Conservation (phyloP, 1,284 basidiomycete genomes). For the Phellinidium pouzarii region DNA sequence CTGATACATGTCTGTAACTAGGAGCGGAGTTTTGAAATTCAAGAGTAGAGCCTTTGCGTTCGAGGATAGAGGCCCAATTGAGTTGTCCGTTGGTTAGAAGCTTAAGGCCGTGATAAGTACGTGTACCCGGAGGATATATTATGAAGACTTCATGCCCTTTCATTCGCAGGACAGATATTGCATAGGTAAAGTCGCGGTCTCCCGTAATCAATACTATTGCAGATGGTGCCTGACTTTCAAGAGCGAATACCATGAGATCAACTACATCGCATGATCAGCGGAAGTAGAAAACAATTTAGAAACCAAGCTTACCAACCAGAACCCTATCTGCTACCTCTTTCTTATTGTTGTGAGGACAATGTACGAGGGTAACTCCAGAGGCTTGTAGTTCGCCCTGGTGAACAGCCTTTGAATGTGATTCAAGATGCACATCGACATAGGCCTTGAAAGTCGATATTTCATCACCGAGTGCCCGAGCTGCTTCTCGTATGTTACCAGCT, state of each 20-base stretch:
- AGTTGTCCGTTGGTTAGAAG: neutral
- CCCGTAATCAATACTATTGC: constrained; percentile 51
- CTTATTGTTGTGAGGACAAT: constrained; percentile 1
- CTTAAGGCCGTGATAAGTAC: neutral
- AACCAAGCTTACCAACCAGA: neutral
- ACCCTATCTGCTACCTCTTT: constrained; percentile 11
- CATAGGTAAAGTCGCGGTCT: constrained; percentile 54
- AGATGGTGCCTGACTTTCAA: constrained; percentile 45
- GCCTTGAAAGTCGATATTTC: constrained; percentile 7
- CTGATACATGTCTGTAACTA: no score
- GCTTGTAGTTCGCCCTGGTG: constrained; percentile 4
- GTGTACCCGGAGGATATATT: constrained; percentile 34
- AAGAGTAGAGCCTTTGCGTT: no score
- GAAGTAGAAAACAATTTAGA: neutral
- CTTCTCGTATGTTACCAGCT: neutral
- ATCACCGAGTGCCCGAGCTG: neutral
- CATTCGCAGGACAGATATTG: constrained; percentile 43
- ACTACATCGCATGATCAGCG: constrained; percentile 29
- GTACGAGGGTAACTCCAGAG: constrained; percentile 3
- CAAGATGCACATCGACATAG: constrained; percentile 1
- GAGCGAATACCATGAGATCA: constrained; percentile 53
- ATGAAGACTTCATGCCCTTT: constrained; percentile 44
- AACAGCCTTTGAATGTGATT: neutral
- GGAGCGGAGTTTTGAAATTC: no score
- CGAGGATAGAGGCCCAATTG: neutral